phyloP scores from a whole-genome alignment of 2,329 filamentous ascomycete genomes.

The Achaetomium macrosporum region DNA sequence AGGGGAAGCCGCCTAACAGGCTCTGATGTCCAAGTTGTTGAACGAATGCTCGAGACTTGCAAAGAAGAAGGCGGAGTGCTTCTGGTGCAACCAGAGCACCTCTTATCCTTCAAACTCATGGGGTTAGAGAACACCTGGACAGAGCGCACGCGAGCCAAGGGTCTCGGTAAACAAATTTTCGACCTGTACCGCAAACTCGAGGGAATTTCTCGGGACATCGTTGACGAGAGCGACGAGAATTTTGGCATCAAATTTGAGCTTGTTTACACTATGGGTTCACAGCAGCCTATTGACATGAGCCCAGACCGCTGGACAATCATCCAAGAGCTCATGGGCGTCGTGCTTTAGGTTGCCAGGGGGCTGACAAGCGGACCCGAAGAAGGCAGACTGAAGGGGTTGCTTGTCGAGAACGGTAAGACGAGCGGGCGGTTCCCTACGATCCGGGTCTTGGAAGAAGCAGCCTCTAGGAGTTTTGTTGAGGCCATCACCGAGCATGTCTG shows the following conservation, averaged over 20 bases:
- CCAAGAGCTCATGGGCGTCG: conserved; percentile 45
- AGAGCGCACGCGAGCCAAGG: conserved; percentile 34
- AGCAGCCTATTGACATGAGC: conserved; percentile 45
- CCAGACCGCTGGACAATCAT: conserved; percentile 52
- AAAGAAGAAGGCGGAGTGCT: conserved; percentile 45
- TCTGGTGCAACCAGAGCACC: conserved; percentile 56
- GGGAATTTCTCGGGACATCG: conserved; percentile 48
- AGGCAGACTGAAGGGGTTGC: conserved; percentile 41
- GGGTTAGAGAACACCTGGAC: conserved; percentile 47
- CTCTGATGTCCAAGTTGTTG: conserved; percentile 33
- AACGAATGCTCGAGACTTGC: conserved; percentile 35
- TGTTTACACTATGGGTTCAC: conserved; percentile 49
- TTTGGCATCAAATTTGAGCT: conserved; percentile 49
- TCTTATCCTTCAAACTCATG: conserved; percentile 59
- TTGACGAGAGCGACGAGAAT: conserved; percentile 59
- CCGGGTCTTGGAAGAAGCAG: conserved; percentile 39
- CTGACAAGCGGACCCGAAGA: conserved; percentile 24
- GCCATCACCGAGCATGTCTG: conserved; percentile 38
- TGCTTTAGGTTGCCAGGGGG: conserved; percentile 30
- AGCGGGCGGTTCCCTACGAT: conserved; percentile 43
- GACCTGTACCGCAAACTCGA: conserved; percentile 46
- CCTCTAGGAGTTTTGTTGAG: conserved; percentile 27
- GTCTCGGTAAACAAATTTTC: conserved; percentile 43
- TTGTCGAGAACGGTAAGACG: conserved; percentile 31
- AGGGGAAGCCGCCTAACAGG: conserved; percentile 38